Base-by-base conservation (phyloP, 2,329 filamentous ascomycete genomes). In the Laburnicola sp. region DNA sequence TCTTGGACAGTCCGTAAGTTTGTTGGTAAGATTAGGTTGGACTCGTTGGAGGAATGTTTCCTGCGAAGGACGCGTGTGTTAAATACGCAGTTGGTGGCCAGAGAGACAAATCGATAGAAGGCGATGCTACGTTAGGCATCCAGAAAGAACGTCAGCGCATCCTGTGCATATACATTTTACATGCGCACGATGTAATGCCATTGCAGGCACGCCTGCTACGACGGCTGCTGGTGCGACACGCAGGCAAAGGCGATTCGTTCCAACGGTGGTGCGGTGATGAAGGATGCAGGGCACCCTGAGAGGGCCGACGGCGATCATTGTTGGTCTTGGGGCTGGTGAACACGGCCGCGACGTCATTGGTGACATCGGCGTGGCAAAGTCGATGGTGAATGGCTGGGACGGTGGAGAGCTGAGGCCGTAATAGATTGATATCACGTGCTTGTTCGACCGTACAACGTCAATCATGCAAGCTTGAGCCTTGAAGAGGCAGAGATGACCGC, bases 161-260 rank as follows among this genome's bases (percentile, higher is more conserved):
- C 21, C 32, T 40, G 6, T 6, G 10, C 25, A 6, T 45, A 45
- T 27, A 30, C 11, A 26, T 25, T 10, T 37, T 26, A 11, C 31
- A 25, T 36, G 31, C 16, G 26, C 43, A 31, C 25, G 32, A 37
- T 10, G 34, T 6, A 30, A 21, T 37, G 43, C 37, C 43, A 37
- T 30, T 45, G 26, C 34, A 16, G 16, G 16, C 43, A 32, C 26
- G 30, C 30, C 35, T 21, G 34, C 5, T 26, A 25, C 11, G 25
- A 45, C 34, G 36, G n/a, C 30, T 2, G 31, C 43, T 45, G 32
- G 34, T 45, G 43, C 43, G 43, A 37, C 43, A 45, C 34, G 34
- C 32, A 16, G 30, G 21, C 34, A 10, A 25, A 11, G 25, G 30
- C 43, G 43, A 45, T 45, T 45, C 43, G 43, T 38, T 34, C 43